A percentile compares a stretch with the other conserved stretches of the same genome.
Conservation (phyloP, 441 rosid genomes). For the Raphanus hybrid region DNA sequence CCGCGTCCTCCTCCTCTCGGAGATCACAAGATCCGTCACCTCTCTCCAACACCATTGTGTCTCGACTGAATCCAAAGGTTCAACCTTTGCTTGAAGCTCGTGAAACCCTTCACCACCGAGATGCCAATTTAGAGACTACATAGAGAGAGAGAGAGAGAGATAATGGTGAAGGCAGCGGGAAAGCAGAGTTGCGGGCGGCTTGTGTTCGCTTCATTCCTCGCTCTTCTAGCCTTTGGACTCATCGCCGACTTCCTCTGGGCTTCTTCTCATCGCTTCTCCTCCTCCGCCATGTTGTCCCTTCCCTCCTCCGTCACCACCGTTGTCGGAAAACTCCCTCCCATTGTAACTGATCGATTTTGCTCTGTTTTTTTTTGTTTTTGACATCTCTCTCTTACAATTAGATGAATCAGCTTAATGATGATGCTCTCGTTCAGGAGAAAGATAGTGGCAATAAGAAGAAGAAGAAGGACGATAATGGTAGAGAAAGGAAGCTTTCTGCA, state of each 20-base stretch:
- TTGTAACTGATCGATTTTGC: constrained; percentile 24
- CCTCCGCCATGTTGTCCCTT: constrained; percentile 34
- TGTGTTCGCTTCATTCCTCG: constrained; percentile 52
- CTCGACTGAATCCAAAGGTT: constrained; percentile 24
- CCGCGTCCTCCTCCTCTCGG: not conserved
- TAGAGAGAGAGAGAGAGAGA: not conserved
- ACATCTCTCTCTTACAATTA: not conserved
- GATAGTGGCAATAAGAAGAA: not conserved
- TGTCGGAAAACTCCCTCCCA: constrained; percentile 23
- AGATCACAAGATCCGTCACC: constrained; percentile 41
- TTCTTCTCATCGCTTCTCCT: constrained; percentile 64
- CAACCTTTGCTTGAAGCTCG: constrained; percentile 18
- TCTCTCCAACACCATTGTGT: constrained; percentile 6
- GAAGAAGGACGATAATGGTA: not conserved
- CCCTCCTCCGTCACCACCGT: constrained; percentile 35
- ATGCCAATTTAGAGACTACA: constrained; percentile 31
- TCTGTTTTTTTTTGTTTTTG: constrained; percentile 6
- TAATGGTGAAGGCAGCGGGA: constrained; percentile 57
- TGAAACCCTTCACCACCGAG: constrained; percentile 23
- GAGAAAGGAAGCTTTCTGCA: not conserved
- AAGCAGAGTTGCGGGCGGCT: constrained; percentile 57
- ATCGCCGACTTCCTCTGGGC: constrained; percentile 83
- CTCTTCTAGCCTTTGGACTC: constrained; percentile 63
- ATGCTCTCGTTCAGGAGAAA: not conserved
- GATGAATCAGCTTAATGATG: not conserved